Evolutionary conservation across 768 basidiomycete species (phyloP), one percentile per base, ranked within the genome.

Genomic region (Mycena galopus): DNA sequence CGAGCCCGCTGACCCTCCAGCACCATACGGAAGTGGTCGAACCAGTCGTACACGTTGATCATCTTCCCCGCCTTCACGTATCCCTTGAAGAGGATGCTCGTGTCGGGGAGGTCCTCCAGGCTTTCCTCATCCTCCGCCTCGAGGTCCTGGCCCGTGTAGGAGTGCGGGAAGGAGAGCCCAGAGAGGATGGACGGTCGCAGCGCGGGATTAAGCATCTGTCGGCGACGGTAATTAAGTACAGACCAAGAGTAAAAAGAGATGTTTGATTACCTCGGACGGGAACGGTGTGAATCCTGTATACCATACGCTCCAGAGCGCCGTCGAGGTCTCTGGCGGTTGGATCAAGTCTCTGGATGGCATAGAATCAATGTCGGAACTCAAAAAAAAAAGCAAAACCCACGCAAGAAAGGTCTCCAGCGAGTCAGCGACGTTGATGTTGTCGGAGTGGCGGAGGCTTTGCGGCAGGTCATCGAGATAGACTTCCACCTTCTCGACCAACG

Each of bases 41-140:
- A 95, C 95, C 94, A 96, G 80, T 96, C 95, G 78, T 93, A 95
- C 2, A 95, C 87, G 77, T 96, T 96, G 81, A 96, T 90, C 89
- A 93, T 88, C 82, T 88, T 91, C 55, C 93, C 94, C 57, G 93
- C 92, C 76, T 95, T 92, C 51, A 92, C 85, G 81, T 95, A 96
- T 25, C 94, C 87, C 57, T 83, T 84, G 83, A 96, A 94, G 17
- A 96, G 83, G 68, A 96, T 93, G 75, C 89, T 91, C 2, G 89
- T 91, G 75, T 96, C 95, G 0, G 94, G 92, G 50, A 93, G 85
- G 56, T 88, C 84, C 84, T 85, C 88, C 8, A 91, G 76, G 2
- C 80, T 68, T 21, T 81, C 79, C 0, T 78, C 79, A 33, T 82
- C 80, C 2, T 50, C 59, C 35, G 35, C 35, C n/a, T 4, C n/a